These are phyloP conservation scores for Cutaneotrichosporon arboriforme DNA, from an alignment of 1,284 basidiomycete species.

Conservation along the genomic window DNA sequence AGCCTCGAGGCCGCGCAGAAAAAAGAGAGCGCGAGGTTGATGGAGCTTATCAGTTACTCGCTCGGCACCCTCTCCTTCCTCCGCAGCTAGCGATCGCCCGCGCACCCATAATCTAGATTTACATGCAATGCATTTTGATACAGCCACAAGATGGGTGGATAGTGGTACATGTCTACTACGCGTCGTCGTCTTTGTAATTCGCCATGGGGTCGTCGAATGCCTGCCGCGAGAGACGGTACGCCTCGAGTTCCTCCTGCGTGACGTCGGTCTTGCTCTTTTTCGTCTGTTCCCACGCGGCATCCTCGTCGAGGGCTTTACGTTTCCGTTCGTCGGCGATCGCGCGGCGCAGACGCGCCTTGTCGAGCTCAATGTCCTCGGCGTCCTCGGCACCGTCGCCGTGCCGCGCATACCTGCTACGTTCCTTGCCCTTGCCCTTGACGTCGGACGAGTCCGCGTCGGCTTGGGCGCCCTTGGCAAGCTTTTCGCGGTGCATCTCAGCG, in stretches of 20 bases:
- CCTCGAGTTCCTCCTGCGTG: constrained; percentile 81
- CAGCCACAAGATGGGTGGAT: background rate
- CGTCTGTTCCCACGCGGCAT: constrained; percentile 49
- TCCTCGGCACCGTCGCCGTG: constrained; percentile 55
- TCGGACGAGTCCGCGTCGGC: constrained; percentile 46
- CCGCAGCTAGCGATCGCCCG: constrained; percentile 7
- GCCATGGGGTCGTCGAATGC: constrained; percentile 50
- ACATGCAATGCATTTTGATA: constrained; percentile 8
- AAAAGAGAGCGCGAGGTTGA: constrained; percentile 65
- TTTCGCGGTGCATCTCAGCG: constrained; percentile 43
- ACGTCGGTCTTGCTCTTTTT: constrained; percentile 60
- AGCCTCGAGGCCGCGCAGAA: constrained; percentile 60
- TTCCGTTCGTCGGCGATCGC: constrained; percentile 77
- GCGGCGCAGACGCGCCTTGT: constrained; percentile 61
- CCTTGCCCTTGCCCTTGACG: constrained; percentile 5
- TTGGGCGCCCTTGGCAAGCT: constrained; percentile 30
- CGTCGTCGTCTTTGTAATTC: constrained; percentile 42
- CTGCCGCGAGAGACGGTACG: constrained; percentile 43
- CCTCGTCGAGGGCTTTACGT: constrained; percentile 58
- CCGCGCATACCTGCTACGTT: constrained; percentile 39
- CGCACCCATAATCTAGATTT: background rate
- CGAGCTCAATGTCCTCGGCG: constrained; percentile 62
- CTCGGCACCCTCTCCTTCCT: constrained; percentile 48
- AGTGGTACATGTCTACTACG: constrained; percentile 1
- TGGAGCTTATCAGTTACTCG: constrained; percentile 45